phyloP scores from a whole-genome alignment of 2,329 filamentous ascomycete genomes.

The Colletotrichum filicis region DNA sequence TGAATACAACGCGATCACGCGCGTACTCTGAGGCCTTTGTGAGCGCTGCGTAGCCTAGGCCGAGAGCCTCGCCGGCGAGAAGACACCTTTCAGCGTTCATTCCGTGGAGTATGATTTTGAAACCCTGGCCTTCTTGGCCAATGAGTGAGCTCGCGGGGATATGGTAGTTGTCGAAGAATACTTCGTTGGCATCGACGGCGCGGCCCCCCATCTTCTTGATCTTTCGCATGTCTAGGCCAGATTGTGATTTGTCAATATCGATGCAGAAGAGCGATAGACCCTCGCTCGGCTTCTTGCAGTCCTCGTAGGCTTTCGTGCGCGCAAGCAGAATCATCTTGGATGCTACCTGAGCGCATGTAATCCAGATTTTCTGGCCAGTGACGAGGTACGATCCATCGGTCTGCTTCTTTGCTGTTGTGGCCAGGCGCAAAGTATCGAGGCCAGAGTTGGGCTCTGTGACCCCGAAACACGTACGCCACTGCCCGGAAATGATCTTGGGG shows the following conservation, averaged over 20 bases:
- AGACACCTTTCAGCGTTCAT: conserved; percentile 85
- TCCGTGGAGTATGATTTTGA: conserved; percentile 81
- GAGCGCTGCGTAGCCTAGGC: conserved; percentile 79
- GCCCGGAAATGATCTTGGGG: conserved; percentile 76
- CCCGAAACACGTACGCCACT: conserved; percentile 81
- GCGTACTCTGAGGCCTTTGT: conserved; percentile 73
- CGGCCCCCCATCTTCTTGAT: conserved; percentile 90
- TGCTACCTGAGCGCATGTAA: conserved; percentile 85
- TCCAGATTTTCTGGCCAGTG: conserved; percentile 89
- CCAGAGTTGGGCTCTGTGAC: conserved; percentile 88
- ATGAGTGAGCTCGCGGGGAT: conserved; percentile 74
- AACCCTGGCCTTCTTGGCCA: conserved; percentile 79
- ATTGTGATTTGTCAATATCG: conserved; percentile 70
- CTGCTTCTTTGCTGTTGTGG: conserved; percentile 69
- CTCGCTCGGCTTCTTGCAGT: conserved; percentile 76
- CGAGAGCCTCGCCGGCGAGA: conserved; percentile 82
- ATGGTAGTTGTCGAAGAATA: conserved; percentile 85
- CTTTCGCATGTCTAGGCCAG: conserved; percentile 72
- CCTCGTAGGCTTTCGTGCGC: conserved; percentile 76
- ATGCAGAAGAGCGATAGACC: conserved; percentile 86
- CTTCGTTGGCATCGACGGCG: conserved; percentile 86
- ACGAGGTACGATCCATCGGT: conserved; percentile 71
- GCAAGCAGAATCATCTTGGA: conserved; percentile 86
- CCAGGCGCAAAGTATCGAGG: conserved; percentile 79
- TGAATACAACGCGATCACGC: conserved; percentile 72